These are phyloP conservation scores for Neurospora tetraspora DNA, from an alignment of 495 filamentous ascomycete genomes.

Conservation along the genomic window DNA sequence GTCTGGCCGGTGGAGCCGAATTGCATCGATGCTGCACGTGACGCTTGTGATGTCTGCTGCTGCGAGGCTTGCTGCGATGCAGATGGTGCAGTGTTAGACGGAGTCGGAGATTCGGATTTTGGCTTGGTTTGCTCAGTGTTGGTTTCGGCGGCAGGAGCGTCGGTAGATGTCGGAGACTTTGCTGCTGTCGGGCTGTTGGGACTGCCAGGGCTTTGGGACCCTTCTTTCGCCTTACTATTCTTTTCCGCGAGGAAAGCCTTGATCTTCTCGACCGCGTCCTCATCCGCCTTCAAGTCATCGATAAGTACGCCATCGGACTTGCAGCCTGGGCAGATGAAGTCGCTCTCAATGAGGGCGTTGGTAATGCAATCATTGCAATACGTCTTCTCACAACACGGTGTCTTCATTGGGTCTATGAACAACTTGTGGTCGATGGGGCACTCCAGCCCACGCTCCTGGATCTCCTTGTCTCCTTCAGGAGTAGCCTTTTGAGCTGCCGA, in stretches of 20 bases:
- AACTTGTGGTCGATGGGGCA: conserved; percentile 93
- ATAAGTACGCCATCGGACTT: conserved; percentile 81
- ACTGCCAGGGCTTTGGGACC: conserved; percentile 28
- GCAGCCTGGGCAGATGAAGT: conserved; percentile 91
- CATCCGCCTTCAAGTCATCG: conserved; percentile 79
- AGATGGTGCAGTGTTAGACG: conserved; percentile 8
- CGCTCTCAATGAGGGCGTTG: conserved; percentile 92
- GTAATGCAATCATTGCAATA: conserved; percentile 99
- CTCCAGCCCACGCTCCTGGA: conserved; percentile 78
- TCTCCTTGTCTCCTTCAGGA: conserved; percentile 57
- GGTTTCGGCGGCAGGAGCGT: conserved; percentile 8
- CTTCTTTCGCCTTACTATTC: conserved; percentile 44
- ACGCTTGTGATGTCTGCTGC: not conserved
- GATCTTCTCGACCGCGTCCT: conserved; percentile 65
- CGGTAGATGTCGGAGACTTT: conserved; percentile 20
- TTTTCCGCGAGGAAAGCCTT: conserved; percentile 66
- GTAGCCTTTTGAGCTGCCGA: conserved; percentile 65
- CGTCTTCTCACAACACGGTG: conserved; percentile 92
- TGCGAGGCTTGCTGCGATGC: conserved; percentile 15
- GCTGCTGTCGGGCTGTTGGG: conserved; percentile 9
- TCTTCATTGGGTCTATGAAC: conserved; percentile 96
- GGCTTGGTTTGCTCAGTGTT: conserved; percentile 15
- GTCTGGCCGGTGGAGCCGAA: not conserved
- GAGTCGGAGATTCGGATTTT: conserved; percentile 30
- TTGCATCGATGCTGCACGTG: not conserved